Base-by-base conservation (phyloP, 75 land plant species). In the Picea sitchensis region DNA sequence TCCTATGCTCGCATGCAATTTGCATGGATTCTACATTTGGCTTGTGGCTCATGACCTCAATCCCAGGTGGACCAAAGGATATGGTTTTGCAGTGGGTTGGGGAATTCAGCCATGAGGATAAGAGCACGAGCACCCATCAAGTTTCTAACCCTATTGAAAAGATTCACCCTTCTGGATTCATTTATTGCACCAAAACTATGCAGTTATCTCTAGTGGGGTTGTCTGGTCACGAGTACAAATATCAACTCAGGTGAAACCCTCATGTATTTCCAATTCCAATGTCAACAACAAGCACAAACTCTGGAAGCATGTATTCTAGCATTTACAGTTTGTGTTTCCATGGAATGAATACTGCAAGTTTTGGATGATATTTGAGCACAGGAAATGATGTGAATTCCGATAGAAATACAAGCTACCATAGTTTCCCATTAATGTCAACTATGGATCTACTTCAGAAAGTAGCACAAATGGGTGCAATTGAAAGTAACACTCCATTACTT, bases 401-500 rank as follows among this genome's bases (percentile, higher is more conserved):
- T n/a, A n/a, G n/a, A n/a, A n/a, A n/a, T n/a, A n/a, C n/a, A n/a
- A n/a, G n/a, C n/a, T n/a, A n/a, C n/a, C n/a, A n/a, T n/a, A n/a
- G n/a, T n/a, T n/a, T n/a, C n/a, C n/a, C n/a, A n/a, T n/a, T n/a
- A n/a, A n/a, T n/a, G n/a, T n/a, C n/a, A n/a, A n/a, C n/a, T n/a
- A n/a, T n/a, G n/a, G n/a, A n/a, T n/a, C n/a, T n/a, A n/a, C n/a
- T n/a, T n/a, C n/a, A n/a, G n/a, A n/a, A n/a, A n/a, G n/a, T n/a
- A n/a, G n/a, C n/a, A n/a, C 89, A 87, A 56, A 85, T 87, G 89
- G 89, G 89, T 32, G 87, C 89, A 57, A 87, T 87, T 44, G 84
- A 87, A 41, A 85, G 89, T 63, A 87, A 85, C 61, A 41, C 80
- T 44, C 86, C 87, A 5, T 65, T 87, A 47, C 71, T 84, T 57